Evolutionary conservation across 306 rosid genomes (phyloP), one percentile per base, ranked within the genome.

Genomic region (cucumber (Cucumis sativus)): DNA sequence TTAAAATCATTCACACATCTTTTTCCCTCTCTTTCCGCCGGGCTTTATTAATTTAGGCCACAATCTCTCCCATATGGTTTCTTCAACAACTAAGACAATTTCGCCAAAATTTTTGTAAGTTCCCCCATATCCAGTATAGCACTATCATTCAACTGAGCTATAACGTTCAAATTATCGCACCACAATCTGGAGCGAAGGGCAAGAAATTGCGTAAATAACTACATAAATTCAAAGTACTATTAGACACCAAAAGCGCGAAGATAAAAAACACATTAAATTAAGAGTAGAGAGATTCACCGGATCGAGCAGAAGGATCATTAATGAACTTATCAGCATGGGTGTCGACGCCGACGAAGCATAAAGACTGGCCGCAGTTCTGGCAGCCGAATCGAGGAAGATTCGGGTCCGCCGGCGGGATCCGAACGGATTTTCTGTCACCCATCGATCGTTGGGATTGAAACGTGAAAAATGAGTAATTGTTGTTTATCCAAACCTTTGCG

Each of bases 331-430:
- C 99, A 49, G 96, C 93, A 55, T 92, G 88, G 74, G 96, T 82
- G 82, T 91, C 99, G 77, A 91, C 97, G 85, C 97, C 98, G 78
- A 91, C 85, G 84, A 96, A 54, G 83, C 91, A 88, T 67, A 92
- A 93, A 17, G 88, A 67, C 80, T 89, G 88, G 77, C 90, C 97
- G 84, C 98, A 96, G 83, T 91, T 92, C 89, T 96, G 99, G 80
- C 98, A 96, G 78, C 79, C 84, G 92, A 92, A 92, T 82, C 96
- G 86, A 55, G 96, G 97, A 25, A 92, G 59, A 69, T 83, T 96
- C 76, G 93, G 96, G 79, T 92, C 97, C 81, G 80, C 91, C 85
- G 93, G 88, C 6, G 89, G 82, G 90, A 76, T 82, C 87, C 93
- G 92, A 84, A 86, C 85, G 86, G 51, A 37, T 56, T 82, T 65